These are phyloP conservation scores for Geotrichum citri-aurantii DNA, from an alignment of 1,139 yeast genomes.

Conservation along the genomic window DNA sequence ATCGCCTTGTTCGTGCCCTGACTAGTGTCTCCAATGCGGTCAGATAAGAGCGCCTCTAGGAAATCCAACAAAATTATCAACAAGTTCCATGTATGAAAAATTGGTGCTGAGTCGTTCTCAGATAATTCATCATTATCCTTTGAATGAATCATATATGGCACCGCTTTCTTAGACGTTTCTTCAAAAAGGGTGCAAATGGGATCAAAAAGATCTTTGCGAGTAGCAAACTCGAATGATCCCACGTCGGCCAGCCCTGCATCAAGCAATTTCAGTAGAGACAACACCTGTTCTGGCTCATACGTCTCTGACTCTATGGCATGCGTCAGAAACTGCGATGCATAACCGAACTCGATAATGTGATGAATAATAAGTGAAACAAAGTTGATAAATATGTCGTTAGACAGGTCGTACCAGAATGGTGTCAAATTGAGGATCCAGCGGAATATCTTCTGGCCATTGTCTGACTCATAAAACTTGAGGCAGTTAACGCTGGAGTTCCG, in stretches of 20 bases:
- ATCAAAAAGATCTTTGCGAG: conserved; percentile 8
- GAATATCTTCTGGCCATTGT: conserved; percentile 19
- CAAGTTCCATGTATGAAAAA: conserved; percentile 15
- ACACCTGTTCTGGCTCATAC: conserved; percentile 17
- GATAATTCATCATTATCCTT: conserved; percentile 1
- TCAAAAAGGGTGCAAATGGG: conserved; percentile 9
- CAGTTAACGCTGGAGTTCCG: conserved; percentile 9
- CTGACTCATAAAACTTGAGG: conserved; percentile 8
- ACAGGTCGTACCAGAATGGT: conserved; percentile 21
- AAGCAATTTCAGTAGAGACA: conserved; percentile 24
- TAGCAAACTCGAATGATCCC: conserved; percentile 3
- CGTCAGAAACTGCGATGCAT: conserved; percentile 17
- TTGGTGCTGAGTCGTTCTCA: conserved; percentile 12
- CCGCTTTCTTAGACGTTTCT: conserved; percentile 13
- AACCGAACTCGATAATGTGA: conserved; percentile 17
- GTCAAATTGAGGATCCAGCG: conserved; percentile 20
- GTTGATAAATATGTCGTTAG: conserved; percentile 16
- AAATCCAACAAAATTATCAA: conserved; percentile 6
- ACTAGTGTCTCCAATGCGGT: conserved; percentile 11
- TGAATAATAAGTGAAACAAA: conserved; percentile 18
- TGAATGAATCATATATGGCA: conserved; percentile 9
- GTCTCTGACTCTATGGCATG: conserved; percentile 16
- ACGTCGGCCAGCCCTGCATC: conserved; percentile 21
- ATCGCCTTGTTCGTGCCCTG: conserved; percentile 4
- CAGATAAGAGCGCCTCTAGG: conserved; percentile 16